Evolutionary conservation across 2,329 filamentous ascomycete species (phyloP).

Genomic region (Paraconiothyrium sp.): DNA sequence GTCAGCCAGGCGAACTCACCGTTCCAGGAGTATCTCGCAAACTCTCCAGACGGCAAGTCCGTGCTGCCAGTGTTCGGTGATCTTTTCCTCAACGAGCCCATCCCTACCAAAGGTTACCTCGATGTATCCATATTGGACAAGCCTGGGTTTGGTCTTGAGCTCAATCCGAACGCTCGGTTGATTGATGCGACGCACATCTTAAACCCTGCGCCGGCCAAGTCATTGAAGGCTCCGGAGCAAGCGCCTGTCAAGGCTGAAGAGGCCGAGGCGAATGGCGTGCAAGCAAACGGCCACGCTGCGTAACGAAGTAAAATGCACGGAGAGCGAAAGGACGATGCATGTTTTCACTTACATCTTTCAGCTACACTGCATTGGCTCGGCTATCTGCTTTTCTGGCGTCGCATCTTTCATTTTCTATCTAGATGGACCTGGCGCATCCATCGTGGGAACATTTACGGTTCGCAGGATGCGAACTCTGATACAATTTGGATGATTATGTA

Average conservation of each 20-base stretch:
- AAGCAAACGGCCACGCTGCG: conserved; percentile 23
- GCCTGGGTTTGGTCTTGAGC: conserved; percentile 87
- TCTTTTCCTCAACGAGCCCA: conserved; percentile 88
- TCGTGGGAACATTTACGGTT: conserved; percentile 6
- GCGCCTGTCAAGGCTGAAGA: conserved; percentile 21
- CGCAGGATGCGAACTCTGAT: conserved; percentile 1
- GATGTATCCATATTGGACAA: conserved; percentile 83
- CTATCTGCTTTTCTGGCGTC: conserved; percentile 17
- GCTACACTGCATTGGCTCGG: conserved; percentile 22
- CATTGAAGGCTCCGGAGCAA: conserved; percentile 44
- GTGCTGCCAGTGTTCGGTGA: conserved; percentile 93
- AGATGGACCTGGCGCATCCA: conserved; percentile 31
- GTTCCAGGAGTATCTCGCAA: conserved; percentile 95
- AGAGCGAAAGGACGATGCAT: neutral
- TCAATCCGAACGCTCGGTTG: conserved; percentile 83
- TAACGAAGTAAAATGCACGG: neutral
- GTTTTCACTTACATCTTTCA: conserved; percentile 4
- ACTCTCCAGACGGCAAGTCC: conserved; percentile 88
- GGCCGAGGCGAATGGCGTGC: conserved; percentile 22
- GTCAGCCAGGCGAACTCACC: conserved; percentile 92
- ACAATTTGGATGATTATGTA: conserved; percentile 7
- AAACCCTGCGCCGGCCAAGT: conserved; percentile 66
- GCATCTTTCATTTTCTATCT: conserved; percentile 14
- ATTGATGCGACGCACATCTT: conserved; percentile 79
- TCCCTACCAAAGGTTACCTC: conserved; percentile 83